Percentiles rank a stretch among this genome's conserved stretches.
These are phyloP conservation scores for Musa beccarii DNA, from an alignment of 176 grass and related monocot genomes.

Conservation along the genomic window DNA sequence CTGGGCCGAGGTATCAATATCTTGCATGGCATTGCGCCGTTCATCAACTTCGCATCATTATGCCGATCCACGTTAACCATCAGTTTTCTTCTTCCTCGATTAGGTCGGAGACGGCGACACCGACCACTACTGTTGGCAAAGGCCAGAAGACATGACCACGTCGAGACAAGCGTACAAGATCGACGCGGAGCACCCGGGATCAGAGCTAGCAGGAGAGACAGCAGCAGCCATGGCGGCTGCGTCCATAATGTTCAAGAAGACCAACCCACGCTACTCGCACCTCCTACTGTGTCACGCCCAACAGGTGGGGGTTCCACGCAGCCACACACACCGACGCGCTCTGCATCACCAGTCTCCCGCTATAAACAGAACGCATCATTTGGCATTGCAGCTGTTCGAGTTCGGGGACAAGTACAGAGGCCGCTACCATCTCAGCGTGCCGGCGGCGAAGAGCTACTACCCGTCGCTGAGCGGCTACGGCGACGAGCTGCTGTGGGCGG, in stretches of 20 bases:
- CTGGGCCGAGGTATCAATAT: constrained; percentile 49
- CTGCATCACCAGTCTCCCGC: no score
- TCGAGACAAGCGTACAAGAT: constrained; percentile 58
- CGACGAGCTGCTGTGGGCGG: constrained; percentile 90
- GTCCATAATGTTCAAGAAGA: constrained; percentile 45
- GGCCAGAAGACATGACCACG: constrained; percentile 77
- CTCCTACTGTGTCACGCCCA: constrained; percentile 71
- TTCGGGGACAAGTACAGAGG: constrained; percentile 72
- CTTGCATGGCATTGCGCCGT: not conserved
- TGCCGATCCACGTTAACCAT: no score
- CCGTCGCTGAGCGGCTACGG: constrained; percentile 70
- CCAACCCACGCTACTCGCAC: constrained; percentile 54
- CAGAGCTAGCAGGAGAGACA: constrained; percentile 81
- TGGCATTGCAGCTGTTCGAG: constrained; percentile 48
- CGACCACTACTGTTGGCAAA: constrained; percentile 70
- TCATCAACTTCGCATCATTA: not conserved
- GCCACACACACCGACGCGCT: not conserved
- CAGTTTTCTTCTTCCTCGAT: no score
- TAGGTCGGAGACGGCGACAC: constrained; percentile 53
- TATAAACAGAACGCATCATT: no score
- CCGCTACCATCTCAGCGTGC: constrained; percentile 45
- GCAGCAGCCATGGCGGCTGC: constrained; percentile 87
- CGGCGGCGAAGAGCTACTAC: constrained; percentile 62
- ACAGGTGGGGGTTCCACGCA: constrained; percentile 26
- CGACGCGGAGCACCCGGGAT: constrained; percentile 58